Percentiles rank a stretch among this genome's conserved stretches.
Evolutionary conservation across 208 protist species (phyloP).

Genomic region (Zelonia costaricensis): DNA sequence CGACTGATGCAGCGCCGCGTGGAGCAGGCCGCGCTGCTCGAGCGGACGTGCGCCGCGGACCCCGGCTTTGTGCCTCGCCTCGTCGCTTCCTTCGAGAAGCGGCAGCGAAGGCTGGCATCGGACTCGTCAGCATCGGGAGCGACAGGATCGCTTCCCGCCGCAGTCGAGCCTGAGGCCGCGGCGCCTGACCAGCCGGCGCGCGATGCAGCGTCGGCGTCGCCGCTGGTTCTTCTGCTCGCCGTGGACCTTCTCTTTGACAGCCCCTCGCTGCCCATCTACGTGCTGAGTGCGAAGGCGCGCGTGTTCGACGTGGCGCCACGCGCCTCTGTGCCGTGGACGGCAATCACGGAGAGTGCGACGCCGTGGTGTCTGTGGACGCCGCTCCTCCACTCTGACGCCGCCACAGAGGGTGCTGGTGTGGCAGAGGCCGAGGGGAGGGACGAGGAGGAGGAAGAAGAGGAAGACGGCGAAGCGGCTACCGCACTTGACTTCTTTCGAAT

Average conservation of each 20-base stretch:
- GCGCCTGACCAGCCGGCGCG: not conserved
- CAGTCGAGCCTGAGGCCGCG: not conserved
- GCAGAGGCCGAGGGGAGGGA: slow-evolving; percentile 5
- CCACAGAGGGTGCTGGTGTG: not conserved
- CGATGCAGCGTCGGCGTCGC: not conserved
- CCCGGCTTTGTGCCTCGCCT: slow-evolving; percentile 38
- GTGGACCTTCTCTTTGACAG: slow-evolving; percentile 82
- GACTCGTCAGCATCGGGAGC: too few species aligned
- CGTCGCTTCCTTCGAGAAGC: slow-evolving; percentile 15
- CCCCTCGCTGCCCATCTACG: slow-evolving; percentile 59
- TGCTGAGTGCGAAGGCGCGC: slow-evolving; percentile 73
- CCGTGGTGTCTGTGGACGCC: slow-evolving; percentile 31
- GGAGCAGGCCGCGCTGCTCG: slow-evolving; percentile 47
- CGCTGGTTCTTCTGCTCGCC: slow-evolving; percentile 50
- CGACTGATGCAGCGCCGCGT: slow-evolving; percentile 42
- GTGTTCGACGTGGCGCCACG: slow-evolving; percentile 39
- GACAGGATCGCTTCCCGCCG: too few species aligned
- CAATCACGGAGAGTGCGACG: not conserved
- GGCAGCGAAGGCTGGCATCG: not conserved
- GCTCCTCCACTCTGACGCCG: slow-evolving; percentile 12
- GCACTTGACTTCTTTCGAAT: slow-evolving; percentile 75
- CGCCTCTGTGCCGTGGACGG: slow-evolving; percentile 1
- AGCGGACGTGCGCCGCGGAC: slow-evolving; percentile 32
- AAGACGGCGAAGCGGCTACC: slow-evolving; percentile 19
- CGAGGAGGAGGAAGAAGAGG: slow-evolving; percentile 23